Conservation (phyloP, 1,284 basidiomycete species). For the Rhodotorula sp. region DNA sequence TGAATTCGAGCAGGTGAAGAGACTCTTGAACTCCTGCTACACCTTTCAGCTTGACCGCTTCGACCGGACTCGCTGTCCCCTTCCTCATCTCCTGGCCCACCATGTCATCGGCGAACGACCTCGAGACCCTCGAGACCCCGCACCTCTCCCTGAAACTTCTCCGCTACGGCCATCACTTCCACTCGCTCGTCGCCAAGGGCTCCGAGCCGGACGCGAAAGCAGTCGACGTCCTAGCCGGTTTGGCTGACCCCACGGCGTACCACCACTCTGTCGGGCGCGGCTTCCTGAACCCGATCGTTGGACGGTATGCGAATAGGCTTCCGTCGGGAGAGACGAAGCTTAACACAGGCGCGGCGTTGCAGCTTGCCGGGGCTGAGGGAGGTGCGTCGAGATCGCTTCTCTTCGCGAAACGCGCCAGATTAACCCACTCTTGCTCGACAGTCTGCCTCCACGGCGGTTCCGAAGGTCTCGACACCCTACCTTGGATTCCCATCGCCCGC, state of each 20-base stretch:
- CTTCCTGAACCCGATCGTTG: constrained; percentile 31
- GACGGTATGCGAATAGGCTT: constrained; percentile 37
- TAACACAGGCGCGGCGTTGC: background rate
- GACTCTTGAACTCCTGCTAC: no score
- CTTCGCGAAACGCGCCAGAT: background rate
- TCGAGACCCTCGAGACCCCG: constrained; percentile 8
- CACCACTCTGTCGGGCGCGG: constrained; percentile 14
- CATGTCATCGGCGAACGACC: background rate
- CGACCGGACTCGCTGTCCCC: no score
- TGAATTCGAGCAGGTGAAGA: no score
- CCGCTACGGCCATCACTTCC: constrained; percentile 30
- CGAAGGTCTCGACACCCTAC: constrained; percentile 33
- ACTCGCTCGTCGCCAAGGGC: constrained; percentile 13
- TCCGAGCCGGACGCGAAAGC: background rate
- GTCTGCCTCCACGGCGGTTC: constrained; percentile 40
- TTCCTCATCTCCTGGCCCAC: background rate
- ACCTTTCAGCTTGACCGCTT: no score
- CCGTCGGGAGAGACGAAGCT: constrained; percentile 23
- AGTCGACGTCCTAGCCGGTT: constrained; percentile 32
- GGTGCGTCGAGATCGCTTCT: background rate
- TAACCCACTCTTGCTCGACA: background rate
- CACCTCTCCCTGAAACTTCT: constrained; percentile 20
- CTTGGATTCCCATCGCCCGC: constrained; percentile 23
- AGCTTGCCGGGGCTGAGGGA: constrained; percentile 10
- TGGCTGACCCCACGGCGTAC: constrained; percentile 12